Evolutionary conservation across 257 asterid species (phyloP).

Genomic region (Jasminum sambac): DNA sequence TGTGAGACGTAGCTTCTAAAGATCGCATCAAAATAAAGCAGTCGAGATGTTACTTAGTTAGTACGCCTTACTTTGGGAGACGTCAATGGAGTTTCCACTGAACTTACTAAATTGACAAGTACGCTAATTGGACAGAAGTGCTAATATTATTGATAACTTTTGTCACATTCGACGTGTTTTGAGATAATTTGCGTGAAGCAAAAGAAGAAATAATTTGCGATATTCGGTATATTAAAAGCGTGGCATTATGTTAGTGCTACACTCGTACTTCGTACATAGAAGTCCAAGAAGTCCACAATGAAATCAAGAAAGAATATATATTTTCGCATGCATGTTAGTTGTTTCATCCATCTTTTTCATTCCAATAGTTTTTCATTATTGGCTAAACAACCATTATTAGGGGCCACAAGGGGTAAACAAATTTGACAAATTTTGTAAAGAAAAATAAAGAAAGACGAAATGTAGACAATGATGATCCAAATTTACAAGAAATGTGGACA

Average conservation of each 20-base stretch:
- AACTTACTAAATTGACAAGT: background rate
- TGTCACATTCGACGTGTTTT: background rate
- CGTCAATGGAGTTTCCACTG: too few species aligned
- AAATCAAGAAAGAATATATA: slow-evolving; percentile 1
- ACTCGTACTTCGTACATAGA: background rate
- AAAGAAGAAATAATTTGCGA: background rate
- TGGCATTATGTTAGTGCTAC: background rate
- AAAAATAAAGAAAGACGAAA: background rate
- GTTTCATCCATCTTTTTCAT: background rate
- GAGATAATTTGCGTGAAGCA: background rate
- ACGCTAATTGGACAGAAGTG: background rate
- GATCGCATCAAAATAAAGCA: too few species aligned
- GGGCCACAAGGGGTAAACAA: background rate
- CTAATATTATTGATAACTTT: background rate
- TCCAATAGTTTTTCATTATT: background rate
- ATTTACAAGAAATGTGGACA: background rate
- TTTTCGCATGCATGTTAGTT: background rate
- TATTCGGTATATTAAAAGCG: background rate
- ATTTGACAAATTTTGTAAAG: background rate
- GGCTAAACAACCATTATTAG: background rate
- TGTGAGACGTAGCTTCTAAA: too few species aligned
- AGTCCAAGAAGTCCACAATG: background rate
- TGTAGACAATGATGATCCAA: slow-evolving; percentile 19
- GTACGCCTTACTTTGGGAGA: too few species aligned
- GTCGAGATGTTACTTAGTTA: too few species aligned